These are phyloP conservation scores for Talaromyces nanjingensis DNA, from an alignment of 495 filamentous ascomycete genomes.

Conservation along the genomic window DNA sequence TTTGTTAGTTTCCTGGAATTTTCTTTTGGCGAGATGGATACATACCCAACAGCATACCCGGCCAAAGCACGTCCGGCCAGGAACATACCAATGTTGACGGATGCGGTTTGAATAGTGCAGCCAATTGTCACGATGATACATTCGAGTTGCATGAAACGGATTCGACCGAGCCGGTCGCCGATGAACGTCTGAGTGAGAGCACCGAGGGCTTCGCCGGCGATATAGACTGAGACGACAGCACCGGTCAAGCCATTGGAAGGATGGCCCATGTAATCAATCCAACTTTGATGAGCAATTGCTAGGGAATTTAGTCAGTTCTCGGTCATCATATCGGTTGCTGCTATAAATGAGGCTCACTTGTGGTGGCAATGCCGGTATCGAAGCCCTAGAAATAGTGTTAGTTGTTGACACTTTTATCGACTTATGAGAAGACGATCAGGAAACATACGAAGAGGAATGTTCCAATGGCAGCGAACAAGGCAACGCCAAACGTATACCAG, in stretches of 20 bases:
- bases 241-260: conserved; percentile 49
- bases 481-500: conserved; percentile 42
- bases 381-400: conserved; percentile 35
- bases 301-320: conserved; percentile 10
- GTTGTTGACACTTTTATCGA: background rate
- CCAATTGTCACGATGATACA: conserved; percentile 52
- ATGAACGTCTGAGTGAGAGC: conserved; percentile 46
- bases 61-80: conserved; percentile 48
- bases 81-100: conserved; percentile 55
- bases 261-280: conserved; percentile 51
- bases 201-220: conserved; percentile 50
- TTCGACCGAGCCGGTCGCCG: conserved; percentile 49
- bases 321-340: background rate
- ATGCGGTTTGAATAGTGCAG: conserved; percentile 47
- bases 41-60: conserved; percentile 49
- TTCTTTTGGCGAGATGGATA: background rate
- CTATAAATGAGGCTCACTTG: conserved; percentile 31
- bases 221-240: conserved; percentile 55
- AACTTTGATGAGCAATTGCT: conserved; percentile 56
- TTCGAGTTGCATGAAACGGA: conserved; percentile 53
- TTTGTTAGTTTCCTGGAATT: background rate
- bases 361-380: conserved; percentile 53
- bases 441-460: conserved; percentile 49
- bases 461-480: conserved; percentile 49
- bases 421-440: background rate